A percentile compares a stretch with the other conserved stretches of the same genome.
phyloP scores from a whole-genome alignment of 805 yeast species.

The Zygoascus flipseniorum region DNA sequence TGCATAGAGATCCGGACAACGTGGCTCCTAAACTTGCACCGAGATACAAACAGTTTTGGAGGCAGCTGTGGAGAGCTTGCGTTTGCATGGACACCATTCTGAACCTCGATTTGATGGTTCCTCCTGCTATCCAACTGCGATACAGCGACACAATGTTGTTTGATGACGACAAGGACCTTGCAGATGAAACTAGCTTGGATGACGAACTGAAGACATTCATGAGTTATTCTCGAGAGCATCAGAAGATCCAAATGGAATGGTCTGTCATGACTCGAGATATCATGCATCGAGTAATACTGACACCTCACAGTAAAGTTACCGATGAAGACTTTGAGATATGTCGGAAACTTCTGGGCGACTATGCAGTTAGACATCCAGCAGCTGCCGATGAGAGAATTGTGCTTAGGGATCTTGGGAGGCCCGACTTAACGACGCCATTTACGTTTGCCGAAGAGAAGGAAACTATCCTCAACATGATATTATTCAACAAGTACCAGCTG shows the following conservation, averaged over 20 bases:
- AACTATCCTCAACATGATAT: background rate
- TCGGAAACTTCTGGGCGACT: constrained; percentile 2
- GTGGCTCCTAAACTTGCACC: constrained; percentile 14
- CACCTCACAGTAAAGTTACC: constrained; percentile 4
- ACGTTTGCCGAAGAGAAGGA: background rate
- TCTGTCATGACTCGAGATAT: constrained; percentile 4
- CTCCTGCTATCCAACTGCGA: constrained; percentile 11
- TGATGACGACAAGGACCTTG: constrained; percentile 1
- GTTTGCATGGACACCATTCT: constrained; percentile 18
- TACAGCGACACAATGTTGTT: constrained; percentile 9
- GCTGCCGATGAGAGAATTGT: background rate
- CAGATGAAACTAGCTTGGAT: background rate
- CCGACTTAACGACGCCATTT: background rate
- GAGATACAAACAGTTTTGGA: constrained; percentile 15
- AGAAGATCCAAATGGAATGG: constrained; percentile 6
- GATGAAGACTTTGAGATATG: constrained; percentile 1
- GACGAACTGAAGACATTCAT: background rate
- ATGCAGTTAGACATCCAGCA: background rate
- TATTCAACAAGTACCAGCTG: background rate
- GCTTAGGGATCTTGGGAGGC: background rate
- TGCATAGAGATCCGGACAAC: constrained; percentile 23
- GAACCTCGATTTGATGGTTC: constrained; percentile 15
- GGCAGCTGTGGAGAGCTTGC: constrained; percentile 20
- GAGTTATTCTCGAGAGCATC: constrained; percentile 1
- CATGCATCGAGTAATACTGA: constrained; percentile 9